Base-by-base conservation (phyloP, 257 asterid species). In the Hygrophila difformis region DNA sequence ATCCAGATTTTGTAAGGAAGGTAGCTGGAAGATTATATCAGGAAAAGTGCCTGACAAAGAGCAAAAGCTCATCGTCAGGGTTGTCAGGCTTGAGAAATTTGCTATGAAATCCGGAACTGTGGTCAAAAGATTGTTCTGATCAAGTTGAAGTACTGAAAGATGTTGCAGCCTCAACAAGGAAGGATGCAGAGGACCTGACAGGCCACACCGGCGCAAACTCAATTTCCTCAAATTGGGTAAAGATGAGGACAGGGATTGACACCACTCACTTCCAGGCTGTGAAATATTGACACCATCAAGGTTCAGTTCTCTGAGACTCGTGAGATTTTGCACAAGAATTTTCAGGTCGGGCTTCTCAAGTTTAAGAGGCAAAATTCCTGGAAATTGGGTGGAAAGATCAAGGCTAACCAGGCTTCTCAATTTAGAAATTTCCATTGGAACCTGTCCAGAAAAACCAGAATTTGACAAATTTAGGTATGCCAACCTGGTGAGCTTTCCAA, bases 311-410 rank as follows among this genome's bases (percentile, higher is more conserved):
- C 26, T 49, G 13, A 75, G 60, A 6, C 37, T 47, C n/a, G n/a
- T n/a, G n/a, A n/a, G n/a, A n/a, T n/a, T n/a, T n/a, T n/a, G n/a
- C n/a, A n/a, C n/a, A n/a, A 2, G 59, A 12, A 12, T 22, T 34
- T 12, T 22, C 44, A 76, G 45, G 51, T 60, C 57, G 12, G 77
- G 77, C 31, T 44, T 49, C 68, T 56, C 63, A 3, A 76, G 75
- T 38, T 24, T 54, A 28, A 61, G 47, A 1, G 45, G 44, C 1
- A 0, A 1, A 16, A 10, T 0, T 10, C 49, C 56, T 1, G 62
- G 36, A 61, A n/a, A n/a, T n/a, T n/a, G n/a, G n/a, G n/a, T n/a
- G n/a, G n/a, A n/a, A n/a, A n/a, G n/a, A n/a, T n/a, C 74, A 39
- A 71, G 65, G 22, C 35, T 47, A 7, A 8, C 53, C 66, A 66